phyloP scores from a whole-genome alignment of 495 filamentous ascomycete genomes.

The Lasiosphaeria hispida region DNA sequence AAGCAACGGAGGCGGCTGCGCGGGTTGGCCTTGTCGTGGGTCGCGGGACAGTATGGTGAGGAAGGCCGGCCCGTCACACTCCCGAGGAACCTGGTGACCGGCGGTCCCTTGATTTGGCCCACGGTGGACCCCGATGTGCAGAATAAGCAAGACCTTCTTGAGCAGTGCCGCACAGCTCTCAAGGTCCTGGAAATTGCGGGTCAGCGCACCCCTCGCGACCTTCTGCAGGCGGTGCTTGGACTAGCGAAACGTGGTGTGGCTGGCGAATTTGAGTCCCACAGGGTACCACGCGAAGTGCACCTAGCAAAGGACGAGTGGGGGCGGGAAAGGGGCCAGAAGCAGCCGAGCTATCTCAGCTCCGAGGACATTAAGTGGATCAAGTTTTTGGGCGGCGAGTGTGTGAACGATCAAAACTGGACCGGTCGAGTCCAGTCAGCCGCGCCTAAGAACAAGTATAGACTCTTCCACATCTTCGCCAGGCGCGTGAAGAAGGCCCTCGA shows the following conservation, averaged over 20 bases:
- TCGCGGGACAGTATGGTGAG: not conserved
- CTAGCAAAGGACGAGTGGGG: conserved; percentile 15
- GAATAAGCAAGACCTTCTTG: conserved; percentile 13
- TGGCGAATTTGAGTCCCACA: not conserved
- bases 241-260: not conserved
- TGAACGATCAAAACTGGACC: conserved; percentile 20
- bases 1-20: not conserved
- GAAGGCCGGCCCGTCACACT: conserved; percentile 6
- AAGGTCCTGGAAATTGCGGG: conserved; percentile 9
- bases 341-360: conserved; percentile 4
- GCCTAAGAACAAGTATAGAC: conserved; percentile 19
- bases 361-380: conserved; percentile 27
- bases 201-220: conserved; percentile 3
- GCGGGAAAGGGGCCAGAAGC: not conserved
- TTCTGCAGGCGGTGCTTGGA: conserved; percentile 6
- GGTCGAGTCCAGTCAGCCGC: conserved; percentile 6
- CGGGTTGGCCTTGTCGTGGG: not conserved
- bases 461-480: conserved; percentile 30
- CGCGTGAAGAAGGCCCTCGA: conserved; percentile 30
- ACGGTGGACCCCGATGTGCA: conserved; percentile 8
- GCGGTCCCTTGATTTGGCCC: conserved; percentile 21
- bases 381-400: conserved; percentile 18
- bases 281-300: not conserved
- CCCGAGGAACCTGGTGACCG: conserved; percentile 18
- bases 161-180: conserved; percentile 4